Conservation (phyloP, 2,329 filamentous ascomycete species). For the Magnaporthiopsis rhizophila region DNA sequence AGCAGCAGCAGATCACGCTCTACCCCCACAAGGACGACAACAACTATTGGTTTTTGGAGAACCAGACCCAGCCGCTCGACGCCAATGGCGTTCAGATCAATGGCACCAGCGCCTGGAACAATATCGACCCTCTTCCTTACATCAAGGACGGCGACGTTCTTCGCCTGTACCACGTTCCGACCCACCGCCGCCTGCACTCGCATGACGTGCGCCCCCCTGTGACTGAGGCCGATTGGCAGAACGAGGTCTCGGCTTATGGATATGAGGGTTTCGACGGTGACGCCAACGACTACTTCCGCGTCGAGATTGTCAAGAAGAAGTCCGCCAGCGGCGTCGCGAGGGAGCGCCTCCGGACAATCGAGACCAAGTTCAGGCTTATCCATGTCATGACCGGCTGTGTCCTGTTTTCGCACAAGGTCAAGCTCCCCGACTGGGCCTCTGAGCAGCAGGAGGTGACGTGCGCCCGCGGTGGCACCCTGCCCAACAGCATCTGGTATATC, state of each 20-base stretch:
- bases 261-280: slow-evolving; percentile 96
- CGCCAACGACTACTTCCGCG: slow-evolving; percentile 89
- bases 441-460: slow-evolving; percentile 99
- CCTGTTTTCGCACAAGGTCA: slow-evolving; percentile 97
- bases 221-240: slow-evolving; percentile 87
- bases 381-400: slow-evolving; percentile 96
- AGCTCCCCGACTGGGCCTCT: slow-evolving; percentile 94
- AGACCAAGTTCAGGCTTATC: slow-evolving; percentile 92
- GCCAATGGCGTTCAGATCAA: slow-evolving; percentile 68
- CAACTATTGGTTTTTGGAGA: slow-evolving; percentile 90
- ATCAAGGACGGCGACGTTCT: slow-evolving; percentile 76
- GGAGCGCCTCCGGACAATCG: slow-evolving; percentile 80
- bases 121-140: slow-evolving; percentile 43
- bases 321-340: slow-evolving; percentile 74
- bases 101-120: slow-evolving; percentile 79
- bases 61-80: slow-evolving; percentile 84
- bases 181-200: slow-evolving; percentile 85
- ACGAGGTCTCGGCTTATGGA: slow-evolving; percentile 92
- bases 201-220: slow-evolving; percentile 87
- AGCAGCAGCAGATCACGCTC: slow-evolving; percentile 96
- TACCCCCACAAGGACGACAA: slow-evolving; percentile 99
- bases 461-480: slow-evolving; percentile 79
- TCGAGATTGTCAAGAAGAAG: slow-evolving; percentile 89
- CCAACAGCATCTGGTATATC: slow-evolving; percentile 96
- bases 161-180: slow-evolving; percentile 75